Base-by-base conservation (phyloP, 352 stramenopile genomes). In the Phytophthora sp. region DNA sequence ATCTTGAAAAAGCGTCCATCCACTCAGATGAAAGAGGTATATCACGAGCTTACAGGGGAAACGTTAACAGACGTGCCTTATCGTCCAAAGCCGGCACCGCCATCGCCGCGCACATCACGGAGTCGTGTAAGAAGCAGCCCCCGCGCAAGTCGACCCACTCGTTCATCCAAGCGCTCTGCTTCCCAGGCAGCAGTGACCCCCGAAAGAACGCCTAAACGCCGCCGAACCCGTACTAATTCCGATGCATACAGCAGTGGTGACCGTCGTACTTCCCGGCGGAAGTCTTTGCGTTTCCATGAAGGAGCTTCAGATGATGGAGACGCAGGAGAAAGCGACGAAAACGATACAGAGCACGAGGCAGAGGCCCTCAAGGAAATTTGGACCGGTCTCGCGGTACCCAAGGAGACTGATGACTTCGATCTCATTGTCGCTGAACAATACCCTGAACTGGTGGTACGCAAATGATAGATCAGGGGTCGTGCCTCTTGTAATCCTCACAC, bases 1-100 rank as follows among this genome's bases (percentile, higher is more conserved):
- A 59, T 94, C 4, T 49, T 92, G n/a, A 93, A 93, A 65, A 92
- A 82, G 65, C 76, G 79, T 1, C 86, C 84, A 12, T 88, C 74
- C 1, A 48, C 76, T 1, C 46, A 76, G 13, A 95, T 94, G 82
- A 92, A 91, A 43, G 72, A 88, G 20, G 66, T 86, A 9, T 96
- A 88, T 63, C 21, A 75, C 9, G 51, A 76, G 1, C 52, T 91
- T 17, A 95, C 88, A 0, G 82, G 75, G 20, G 79, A 93, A 37
- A 38, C 38, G 0, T 53, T 94, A 44, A 69, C 54, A 0, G 86
- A 94, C 32, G 64, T 82, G 6, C 67, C 79, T 1, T 75, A 79
- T 43, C 71, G 74, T 5, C 34, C 55, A 7, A 77, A 68, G 23
- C 35, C 60, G 9, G 34, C 46, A 12, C 41, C 52, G 11, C 34